Percentiles rank a stretch among this genome's conserved stretches.
Conservation (phyloP, 2,329 filamentous ascomycete species). For the Pseudodiploospora longispora region DNA sequence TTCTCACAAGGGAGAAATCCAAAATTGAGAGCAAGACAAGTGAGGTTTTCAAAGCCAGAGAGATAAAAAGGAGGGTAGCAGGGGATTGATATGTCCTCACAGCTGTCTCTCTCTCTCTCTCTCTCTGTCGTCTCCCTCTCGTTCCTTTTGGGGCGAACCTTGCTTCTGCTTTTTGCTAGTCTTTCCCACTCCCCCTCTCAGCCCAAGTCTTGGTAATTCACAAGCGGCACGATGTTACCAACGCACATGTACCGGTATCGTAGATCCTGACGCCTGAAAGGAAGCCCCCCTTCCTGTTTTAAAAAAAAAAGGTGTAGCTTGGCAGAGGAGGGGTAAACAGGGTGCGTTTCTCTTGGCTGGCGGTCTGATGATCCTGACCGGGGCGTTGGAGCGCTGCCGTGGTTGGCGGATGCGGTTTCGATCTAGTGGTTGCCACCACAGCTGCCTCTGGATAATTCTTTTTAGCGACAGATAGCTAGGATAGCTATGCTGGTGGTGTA, state of each 20-base stretch:
- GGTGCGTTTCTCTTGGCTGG: neutral
- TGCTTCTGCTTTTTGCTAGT: too few species aligned
- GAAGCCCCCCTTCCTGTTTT: too few species aligned
- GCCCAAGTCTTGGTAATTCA: too few species aligned
- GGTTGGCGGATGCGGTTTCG: neutral
- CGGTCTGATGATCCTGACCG: slow-evolving; percentile 3
- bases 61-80: neutral
- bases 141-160: too few species aligned
- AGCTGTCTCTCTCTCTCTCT: neutral
- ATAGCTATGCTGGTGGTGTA: neutral
- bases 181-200: too few species aligned
- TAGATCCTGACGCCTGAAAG: neutral
- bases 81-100: neutral
- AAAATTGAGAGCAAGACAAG: neutral
- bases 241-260: neutral
- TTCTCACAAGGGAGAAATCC: neutral
- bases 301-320: too few species aligned
- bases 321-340: neutral
- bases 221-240: neutral
- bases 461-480: neutral
- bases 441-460: neutral
- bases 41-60: neutral
- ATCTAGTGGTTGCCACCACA: too few species aligned
- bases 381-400: neutral
- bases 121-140: too few species aligned